Evolutionary conservation across 148 eudicot species (phyloP), one percentile per base, ranked within the genome.

Genomic region (Drosera capensis): DNA sequence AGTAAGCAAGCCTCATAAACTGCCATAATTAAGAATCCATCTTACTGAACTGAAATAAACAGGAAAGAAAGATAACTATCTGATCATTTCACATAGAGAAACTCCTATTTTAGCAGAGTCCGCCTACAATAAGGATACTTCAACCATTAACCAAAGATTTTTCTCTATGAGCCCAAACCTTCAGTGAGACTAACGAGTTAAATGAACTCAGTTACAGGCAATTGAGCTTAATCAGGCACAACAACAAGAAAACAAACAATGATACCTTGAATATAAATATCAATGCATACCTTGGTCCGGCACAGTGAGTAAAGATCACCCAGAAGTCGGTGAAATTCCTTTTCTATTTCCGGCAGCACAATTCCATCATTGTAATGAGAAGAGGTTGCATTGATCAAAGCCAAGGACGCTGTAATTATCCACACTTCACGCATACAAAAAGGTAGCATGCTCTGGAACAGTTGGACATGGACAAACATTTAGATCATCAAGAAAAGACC

Each of bases 401-500:
- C 71, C 71, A 83, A 71, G 68, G 83, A 83, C 49, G 92, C 92
- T 59, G 84, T 83, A 55, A 83, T 66, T 17, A 88, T 88, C 97
- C 97, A 88, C 25, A 78, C 92, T 83, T 88, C 97, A 67, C 92
- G 94, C 77, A 70, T 64, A 52, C 94, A 83, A 64, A 88, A 88
- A 48, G 97, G 97, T 59, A 88, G 66, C 37, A 63, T 60, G 45
- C 59, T 75, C 97, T 88, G 80, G 18, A 46, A 23, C 20, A n/a
- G n/a, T n/a, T n/a, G n/a, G n/a, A n/a, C n/a, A n/a, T n/a, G n/a
- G n/a, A n/a, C n/a, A n/a, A n/a, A n/a, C n/a, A n/a, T n/a, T n/a
- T n/a, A n/a, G n/a, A n/a, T n/a, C n/a, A n/a, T n/a, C n/a, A n/a
- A n/a, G n/a, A n/a, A n/a, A n/a, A n/a, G n/a, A n/a, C n/a, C n/a